These are phyloP conservation scores for Floccularia luteovirens DNA, from an alignment of 768 basidiomycete genomes.

Conservation along the genomic window DNA sequence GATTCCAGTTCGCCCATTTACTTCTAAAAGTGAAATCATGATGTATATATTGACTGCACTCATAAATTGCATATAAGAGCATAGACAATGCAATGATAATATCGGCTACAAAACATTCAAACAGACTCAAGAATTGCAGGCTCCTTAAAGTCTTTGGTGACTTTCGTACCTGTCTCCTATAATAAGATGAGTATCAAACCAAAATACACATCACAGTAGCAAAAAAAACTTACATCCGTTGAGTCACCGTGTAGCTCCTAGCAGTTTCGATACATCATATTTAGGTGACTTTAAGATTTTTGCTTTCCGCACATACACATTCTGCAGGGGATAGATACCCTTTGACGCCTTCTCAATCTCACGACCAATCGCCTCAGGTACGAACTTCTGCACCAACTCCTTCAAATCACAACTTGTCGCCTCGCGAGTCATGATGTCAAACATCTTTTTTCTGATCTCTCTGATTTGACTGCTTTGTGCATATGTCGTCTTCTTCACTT, in stretches of 20 bases:
- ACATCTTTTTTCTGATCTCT: constrained; percentile 99
- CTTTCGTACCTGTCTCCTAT: constrained; percentile 91
- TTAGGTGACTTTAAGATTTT: constrained; percentile 99
- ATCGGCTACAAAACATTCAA: constrained; percentile 44
- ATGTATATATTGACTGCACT: constrained; percentile 14
- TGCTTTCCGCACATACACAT: constrained; percentile 97
- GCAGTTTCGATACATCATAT: constrained; percentile 90
- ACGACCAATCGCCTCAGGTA: constrained; percentile 96
- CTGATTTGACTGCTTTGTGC: constrained; percentile 92
- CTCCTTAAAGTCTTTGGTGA: constrained; percentile 97
- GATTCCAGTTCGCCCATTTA: not conserved
- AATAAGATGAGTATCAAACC: constrained; percentile 5
- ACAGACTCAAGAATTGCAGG: constrained; percentile 91
- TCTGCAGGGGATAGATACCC: constrained; percentile 98
- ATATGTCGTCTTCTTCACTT: constrained; percentile 99
- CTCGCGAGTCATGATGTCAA: constrained; percentile 97
- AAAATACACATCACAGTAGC: constrained; percentile 5
- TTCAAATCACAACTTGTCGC: constrained; percentile 94
- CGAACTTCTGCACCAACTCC: constrained; percentile 97
- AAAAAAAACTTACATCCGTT: constrained; percentile 64
- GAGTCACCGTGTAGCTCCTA: constrained; percentile 96
- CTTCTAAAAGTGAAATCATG: constrained; percentile 5
- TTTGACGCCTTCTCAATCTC: constrained; percentile 98
- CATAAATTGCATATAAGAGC: constrained; percentile 15
- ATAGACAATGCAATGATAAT: constrained; percentile 21